These are phyloP conservation scores for Diversispora epigaea DNA, from an alignment of 192 early-diverging fungal genomes.

Conservation along the genomic window DNA sequence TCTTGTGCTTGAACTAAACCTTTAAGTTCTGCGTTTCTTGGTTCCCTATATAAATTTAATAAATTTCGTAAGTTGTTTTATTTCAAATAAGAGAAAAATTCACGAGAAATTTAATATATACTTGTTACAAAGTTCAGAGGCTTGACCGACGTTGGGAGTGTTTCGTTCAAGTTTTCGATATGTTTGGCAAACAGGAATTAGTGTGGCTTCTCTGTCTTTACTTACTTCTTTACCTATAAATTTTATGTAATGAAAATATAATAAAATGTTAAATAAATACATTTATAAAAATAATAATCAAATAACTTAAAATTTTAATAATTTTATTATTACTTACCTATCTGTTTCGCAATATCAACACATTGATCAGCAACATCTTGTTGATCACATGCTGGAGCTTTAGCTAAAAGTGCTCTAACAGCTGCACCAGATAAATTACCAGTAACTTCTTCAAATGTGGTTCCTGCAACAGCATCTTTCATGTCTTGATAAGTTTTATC, in stretches of 20 bases:
- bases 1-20: slow-evolving; percentile 23
- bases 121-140: background rate
- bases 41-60: background rate
- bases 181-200: background rate
- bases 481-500: background rate
- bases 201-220: background rate
- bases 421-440: slow-evolving; percentile 19
- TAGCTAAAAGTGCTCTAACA: slow-evolving; percentile 23
- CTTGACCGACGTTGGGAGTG: background rate
- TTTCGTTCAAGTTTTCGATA: slow-evolving; percentile 25
- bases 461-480: slow-evolving; percentile 9
- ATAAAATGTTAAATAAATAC: too few species aligned
- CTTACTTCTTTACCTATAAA: background rate
- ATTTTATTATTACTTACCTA: background rate
- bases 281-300: too few species aligned
- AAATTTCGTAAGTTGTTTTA: background rate
- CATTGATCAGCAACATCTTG: slow-evolving; percentile 17
- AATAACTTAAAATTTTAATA: too few species aligned
- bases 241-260: too few species aligned
- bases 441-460: background rate
- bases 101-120: background rate
- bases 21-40: slow-evolving; percentile 5
- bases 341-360: background rate
- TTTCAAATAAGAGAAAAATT: too few species aligned
- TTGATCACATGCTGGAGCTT: slow-evolving; percentile 7